Base-by-base conservation (phyloP, 2,329 filamentous ascomycete genomes). In the Cercospora nicotianae region DNA sequence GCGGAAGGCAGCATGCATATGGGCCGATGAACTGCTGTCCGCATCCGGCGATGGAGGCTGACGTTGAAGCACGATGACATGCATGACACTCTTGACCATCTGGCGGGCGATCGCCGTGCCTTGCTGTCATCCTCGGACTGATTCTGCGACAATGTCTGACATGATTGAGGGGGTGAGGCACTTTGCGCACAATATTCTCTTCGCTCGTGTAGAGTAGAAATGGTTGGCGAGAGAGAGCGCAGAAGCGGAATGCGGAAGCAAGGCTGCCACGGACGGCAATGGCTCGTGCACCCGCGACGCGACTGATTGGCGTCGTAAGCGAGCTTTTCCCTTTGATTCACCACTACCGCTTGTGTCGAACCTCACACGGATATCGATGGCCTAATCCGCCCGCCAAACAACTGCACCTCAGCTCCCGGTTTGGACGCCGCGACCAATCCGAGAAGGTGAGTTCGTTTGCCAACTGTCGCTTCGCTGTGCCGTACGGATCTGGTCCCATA, bases 11-110 rank as follows among this genome's bases (percentile, higher is more conserved):
- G 42, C 39, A 18, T 65, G 68, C 66, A 66, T 60, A 48, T 62
- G 53, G 51, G 63, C 64, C 62, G 67, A 36, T 61, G 65, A 72
- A 72, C 69, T 70, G 65, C 69, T 71, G 70, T 65, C 36, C 59
- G 63, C 63, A 67, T 63, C 69, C 69, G 67, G 51, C 10, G 28
- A 58, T 23, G n/a, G 28, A 33, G 55, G 67, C 30, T 65, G 65
- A 67, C 64, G 53, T 59, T 66, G 62, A 64, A 58, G 62, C 64
- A 48, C 53, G 61, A 68, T 63, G 55, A 64, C 59, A 65, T 63
- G 61, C 64, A 62, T 31, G 48, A 60, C 51, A 65, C 51, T 63
- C 57, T 67, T 64, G 55, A 64, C 45, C 31, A 45, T 18, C 23
- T 33, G 13, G 51, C 2, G 20, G 51, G 26, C 20, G 60, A 60